Evolutionary conservation across 371 early-diverging fungal species (phyloP), one percentile per base, ranked within the genome.

Genomic region (Mortierella polycephala): DNA sequence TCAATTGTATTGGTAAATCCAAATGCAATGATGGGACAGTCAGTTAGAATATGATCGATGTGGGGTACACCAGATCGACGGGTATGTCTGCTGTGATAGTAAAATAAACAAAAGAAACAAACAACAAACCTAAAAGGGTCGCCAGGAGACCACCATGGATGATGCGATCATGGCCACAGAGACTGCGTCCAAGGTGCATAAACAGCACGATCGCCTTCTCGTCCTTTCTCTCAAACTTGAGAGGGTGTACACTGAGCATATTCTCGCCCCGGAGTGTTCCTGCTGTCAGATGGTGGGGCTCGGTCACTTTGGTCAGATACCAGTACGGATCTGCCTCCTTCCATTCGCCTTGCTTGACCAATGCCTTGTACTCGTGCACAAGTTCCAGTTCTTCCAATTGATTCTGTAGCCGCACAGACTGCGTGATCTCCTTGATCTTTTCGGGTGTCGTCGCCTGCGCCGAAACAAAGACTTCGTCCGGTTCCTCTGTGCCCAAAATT

Each of bases 91-190:
- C 4, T 30, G 30, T 30, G 30, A 4, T 30, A 1, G 4, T 30
- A 30, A 30, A 30, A 30, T 30, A 4, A 4, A 30, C 30, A 30
- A 30, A 30, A 30, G 14, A 5, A n/a, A 8, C 60, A 60, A 18
- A n/a, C 20, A 16, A 23, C 18, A 30, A 93, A 81, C 93, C 95
- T 45, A 93, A 83, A 50, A 94, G 63, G 8, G 92, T 92, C 0
- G 90, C 92, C 67, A 90, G 85, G 20, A 93, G 75, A 42, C 95
- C 95, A 14, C 94, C 94, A 64, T 94, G 95, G 37, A 93, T 87
- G 71, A 94, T 90, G 30, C 88, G 86, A 41, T 90, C 89, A 75
- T 93, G 93, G 7, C 93, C 93, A 61, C 93, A 92, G 37, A 88
- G 81, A 61, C 72, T 76, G 16, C 85, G 68, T 57, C 79, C 79